Conservation (phyloP, 371 early-diverging fungal species). For the Mucor racemosus region DNA sequence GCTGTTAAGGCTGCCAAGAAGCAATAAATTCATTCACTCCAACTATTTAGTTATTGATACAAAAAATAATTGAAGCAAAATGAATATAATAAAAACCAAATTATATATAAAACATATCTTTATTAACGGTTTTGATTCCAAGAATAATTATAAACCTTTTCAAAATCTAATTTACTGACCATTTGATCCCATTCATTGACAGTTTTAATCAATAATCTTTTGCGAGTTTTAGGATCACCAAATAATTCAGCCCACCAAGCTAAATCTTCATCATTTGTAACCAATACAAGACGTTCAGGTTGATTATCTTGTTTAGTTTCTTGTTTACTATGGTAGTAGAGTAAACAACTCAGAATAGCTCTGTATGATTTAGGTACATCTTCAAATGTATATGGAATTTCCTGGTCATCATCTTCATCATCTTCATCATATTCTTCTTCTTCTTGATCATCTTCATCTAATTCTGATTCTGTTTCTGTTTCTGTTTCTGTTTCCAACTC, state of each 20-base stretch:
- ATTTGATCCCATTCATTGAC: slow-evolving; percentile 53
- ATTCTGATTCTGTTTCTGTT: slow-evolving; percentile 8
- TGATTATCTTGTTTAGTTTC: slow-evolving; percentile 10
- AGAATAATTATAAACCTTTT: slow-evolving; percentile 33
- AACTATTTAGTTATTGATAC: slow-evolving; percentile 8
- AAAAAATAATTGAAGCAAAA: slow-evolving; percentile 1
- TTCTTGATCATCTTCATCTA: slow-evolving; percentile 7
- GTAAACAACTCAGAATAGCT: slow-evolving; percentile 48
- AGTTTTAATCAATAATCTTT: slow-evolving; percentile 40
- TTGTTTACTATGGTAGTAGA: slow-evolving; percentile 41
- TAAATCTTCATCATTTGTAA: slow-evolving; percentile 54
- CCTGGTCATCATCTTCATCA: slow-evolving; percentile 28
- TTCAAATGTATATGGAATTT: slow-evolving; percentile 17
- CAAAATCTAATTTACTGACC: slow-evolving; percentile 37
- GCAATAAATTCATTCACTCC: slow-evolving; percentile 29
- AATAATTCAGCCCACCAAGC: slow-evolving; percentile 57
- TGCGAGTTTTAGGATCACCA: slow-evolving; percentile 44
- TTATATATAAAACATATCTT: neutral
- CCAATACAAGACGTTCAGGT: slow-evolving; percentile 39
- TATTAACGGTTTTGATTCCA: slow-evolving; percentile 30
- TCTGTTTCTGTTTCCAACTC: slow-evolving; percentile 21
- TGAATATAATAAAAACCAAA: slow-evolving; percentile 15
- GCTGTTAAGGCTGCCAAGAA: slow-evolving; percentile 53
- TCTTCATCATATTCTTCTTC: slow-evolving; percentile 25
- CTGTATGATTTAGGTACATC: slow-evolving; percentile 46